Conservation (phyloP, 1,284 basidiomycete species). For the Sporisorium exsertum region DNA sequence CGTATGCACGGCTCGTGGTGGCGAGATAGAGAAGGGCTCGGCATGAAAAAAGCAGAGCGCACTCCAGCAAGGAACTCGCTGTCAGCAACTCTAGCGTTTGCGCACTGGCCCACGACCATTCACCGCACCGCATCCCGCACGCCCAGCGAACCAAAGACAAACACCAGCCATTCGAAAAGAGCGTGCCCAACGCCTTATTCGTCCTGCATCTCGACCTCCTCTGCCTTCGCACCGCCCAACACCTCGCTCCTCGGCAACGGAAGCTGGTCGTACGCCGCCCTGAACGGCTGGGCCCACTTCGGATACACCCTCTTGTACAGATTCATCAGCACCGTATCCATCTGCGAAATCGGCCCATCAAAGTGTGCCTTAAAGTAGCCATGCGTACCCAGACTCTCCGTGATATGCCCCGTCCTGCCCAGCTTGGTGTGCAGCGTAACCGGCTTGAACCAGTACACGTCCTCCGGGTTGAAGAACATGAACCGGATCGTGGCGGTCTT, state of each 20-base stretch:
- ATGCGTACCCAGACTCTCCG: conserved; percentile 94
- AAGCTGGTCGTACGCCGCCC: conserved; percentile 24
- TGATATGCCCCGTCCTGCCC: conserved; percentile 88
- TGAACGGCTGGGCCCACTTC: conserved; percentile 74
- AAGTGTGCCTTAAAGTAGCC: conserved; percentile 97
- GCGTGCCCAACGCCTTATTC: no score
- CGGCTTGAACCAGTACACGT: conserved; percentile 92
- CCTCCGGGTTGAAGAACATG: conserved; percentile 98
- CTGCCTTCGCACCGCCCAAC: background rate
- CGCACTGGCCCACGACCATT: no score
- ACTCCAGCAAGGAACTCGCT: no score
- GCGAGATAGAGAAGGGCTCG: no score
- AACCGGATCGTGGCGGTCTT: conserved; percentile 97
- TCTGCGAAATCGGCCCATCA: conserved; percentile 92
- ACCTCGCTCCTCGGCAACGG: conserved; percentile 37
- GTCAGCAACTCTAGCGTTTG: no score
- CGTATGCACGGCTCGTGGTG: no score
- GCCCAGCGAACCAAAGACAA: no score
- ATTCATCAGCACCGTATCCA: conserved; percentile 73
- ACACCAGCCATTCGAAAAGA: no score
- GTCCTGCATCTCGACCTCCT: conserved; percentile 10
- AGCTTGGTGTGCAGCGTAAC: conserved; percentile 93
- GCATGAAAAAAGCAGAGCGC: no score
- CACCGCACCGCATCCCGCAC: no score
- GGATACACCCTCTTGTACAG: conserved; percentile 80